phyloP scores from a whole-genome alignment of 2,329 filamentous ascomycete species.

The Fusarium sp. region DNA sequence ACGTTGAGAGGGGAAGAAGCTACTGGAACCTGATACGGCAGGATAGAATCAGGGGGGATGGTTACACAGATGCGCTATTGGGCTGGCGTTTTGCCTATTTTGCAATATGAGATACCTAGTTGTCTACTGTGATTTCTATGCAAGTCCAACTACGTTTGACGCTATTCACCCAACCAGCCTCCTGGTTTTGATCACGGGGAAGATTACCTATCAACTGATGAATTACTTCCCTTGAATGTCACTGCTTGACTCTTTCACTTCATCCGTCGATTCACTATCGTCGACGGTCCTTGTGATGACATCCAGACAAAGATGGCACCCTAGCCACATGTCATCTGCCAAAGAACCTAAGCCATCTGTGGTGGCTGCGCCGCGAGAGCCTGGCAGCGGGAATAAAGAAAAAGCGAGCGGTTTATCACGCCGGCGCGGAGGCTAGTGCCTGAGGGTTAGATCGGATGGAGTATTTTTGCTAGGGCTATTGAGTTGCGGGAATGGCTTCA shows the following conservation, averaged over 20 bases:
- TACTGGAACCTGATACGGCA: constrained; percentile 31
- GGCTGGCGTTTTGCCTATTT: neutral
- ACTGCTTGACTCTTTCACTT: neutral
- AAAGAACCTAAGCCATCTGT: neutral
- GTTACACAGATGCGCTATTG: neutral
- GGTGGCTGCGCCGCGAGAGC: neutral
- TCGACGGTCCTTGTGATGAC: neutral
- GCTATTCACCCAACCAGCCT: neutral
- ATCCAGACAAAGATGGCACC: neutral
- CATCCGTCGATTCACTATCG: too few relatives aligned
- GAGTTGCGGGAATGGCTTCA: constrained; percentile 32
- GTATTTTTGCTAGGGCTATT: neutral
- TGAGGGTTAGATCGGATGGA: constrained; percentile 1
- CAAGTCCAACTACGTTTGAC: neutral
- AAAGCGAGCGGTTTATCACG: neutral
- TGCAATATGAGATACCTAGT: neutral
- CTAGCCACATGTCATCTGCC: neutral
- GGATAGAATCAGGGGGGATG: constrained; percentile 6
- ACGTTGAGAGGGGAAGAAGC: constrained; percentile 5
- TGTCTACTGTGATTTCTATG: neutral
- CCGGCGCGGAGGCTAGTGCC: constrained; percentile 2
- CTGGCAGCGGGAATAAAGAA: neutral
- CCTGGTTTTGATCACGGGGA: neutral
- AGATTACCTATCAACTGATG: neutral
- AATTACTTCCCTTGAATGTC: constrained; percentile 4